These are phyloP conservation scores for Knoxdaviesia proteae DNA, from an alignment of 2,329 filamentous ascomycete genomes.

Conservation along the genomic window DNA sequence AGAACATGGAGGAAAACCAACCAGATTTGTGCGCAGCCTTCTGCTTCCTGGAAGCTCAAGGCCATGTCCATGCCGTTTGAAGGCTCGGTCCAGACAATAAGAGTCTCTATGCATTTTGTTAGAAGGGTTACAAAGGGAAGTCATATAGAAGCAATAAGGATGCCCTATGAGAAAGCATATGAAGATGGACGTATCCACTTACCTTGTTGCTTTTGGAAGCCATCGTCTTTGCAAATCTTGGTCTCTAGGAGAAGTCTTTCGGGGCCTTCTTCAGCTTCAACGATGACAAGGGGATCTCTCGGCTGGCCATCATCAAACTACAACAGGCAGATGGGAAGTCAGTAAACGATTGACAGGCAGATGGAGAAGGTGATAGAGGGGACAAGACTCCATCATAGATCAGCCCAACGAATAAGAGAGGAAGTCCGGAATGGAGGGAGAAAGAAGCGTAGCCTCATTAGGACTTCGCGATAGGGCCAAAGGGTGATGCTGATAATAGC, in stretches of 20 bases:
- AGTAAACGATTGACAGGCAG: too few relatives aligned
- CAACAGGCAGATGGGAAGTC: neutral
- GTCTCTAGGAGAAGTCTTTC: conserved; percentile 71
- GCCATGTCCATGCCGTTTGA: conserved; percentile 82
- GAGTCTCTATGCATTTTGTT: conserved; percentile 44
- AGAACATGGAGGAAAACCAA: conserved; percentile 16
- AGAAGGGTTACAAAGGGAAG: too few relatives aligned
- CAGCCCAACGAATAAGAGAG: too few relatives aligned
- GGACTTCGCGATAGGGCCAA: conserved; percentile 4
- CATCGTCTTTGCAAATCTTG: conserved; percentile 78
- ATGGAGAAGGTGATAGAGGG: too few relatives aligned
- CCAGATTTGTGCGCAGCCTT: conserved; percentile 87
- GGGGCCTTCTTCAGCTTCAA: conserved; percentile 85
- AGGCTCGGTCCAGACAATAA: conserved; percentile 94
- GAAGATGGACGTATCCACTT: conserved; percentile 11
- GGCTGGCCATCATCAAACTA: conserved; percentile 36
- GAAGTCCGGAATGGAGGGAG: conserved; percentile 1
- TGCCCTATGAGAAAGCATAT: conserved; percentile 2
- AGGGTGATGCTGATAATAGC: neutral
- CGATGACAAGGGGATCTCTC: conserved; percentile 72
- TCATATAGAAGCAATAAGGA: conserved; percentile 1
- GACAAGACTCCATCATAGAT: too few relatives aligned
- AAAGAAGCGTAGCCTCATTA: conserved; percentile 9
- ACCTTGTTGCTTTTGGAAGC: conserved; percentile 97
- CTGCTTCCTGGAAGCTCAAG: conserved; percentile 90